Percentiles rank a stretch among this genome's conserved stretches.
Evolutionary conservation across 805 yeast genomes (phyloP).

Genomic region (Metschnikowia orientalis): DNA sequence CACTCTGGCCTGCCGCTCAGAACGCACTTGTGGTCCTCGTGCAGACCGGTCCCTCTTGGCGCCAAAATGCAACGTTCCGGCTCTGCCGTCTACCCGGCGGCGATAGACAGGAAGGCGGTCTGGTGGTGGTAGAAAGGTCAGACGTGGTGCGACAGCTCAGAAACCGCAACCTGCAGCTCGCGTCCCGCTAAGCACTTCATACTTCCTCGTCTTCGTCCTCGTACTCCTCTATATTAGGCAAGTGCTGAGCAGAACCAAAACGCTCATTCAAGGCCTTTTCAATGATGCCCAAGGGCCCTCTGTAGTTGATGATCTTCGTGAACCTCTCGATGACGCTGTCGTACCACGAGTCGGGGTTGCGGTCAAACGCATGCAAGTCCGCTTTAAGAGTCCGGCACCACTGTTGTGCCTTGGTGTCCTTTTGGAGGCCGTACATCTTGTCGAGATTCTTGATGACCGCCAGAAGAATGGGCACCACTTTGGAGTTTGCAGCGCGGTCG

Average conservation of each 20-base stretch:
- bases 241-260: constrained; percentile 30
- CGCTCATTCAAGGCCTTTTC: constrained; percentile 39
- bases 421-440: constrained; percentile 27
- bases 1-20: no score
- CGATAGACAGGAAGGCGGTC: no score
- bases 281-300: constrained; percentile 40
- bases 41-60: no score
- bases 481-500: constrained; percentile 24
- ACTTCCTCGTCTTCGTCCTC: constrained; percentile 38
- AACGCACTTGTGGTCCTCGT: no score
- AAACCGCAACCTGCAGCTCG: not conserved
- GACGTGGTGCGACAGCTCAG: no score
- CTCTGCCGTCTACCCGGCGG: no score
- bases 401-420: constrained; percentile 21
- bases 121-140: not conserved
- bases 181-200: not conserved
- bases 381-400: constrained; percentile 27
- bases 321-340: constrained; percentile 29
- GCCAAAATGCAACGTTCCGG: no score
- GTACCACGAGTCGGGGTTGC: constrained; percentile 29
- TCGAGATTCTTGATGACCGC: constrained; percentile 30
- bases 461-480: constrained; percentile 27
- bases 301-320: constrained; percentile 36
- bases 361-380: constrained; percentile 26
- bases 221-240: constrained; percentile 38